Percentiles rank a stretch among this genome's conserved stretches.
Conservation (phyloP, 495 filamentous ascomycete genomes). For the Xylaria sp. region DNA sequence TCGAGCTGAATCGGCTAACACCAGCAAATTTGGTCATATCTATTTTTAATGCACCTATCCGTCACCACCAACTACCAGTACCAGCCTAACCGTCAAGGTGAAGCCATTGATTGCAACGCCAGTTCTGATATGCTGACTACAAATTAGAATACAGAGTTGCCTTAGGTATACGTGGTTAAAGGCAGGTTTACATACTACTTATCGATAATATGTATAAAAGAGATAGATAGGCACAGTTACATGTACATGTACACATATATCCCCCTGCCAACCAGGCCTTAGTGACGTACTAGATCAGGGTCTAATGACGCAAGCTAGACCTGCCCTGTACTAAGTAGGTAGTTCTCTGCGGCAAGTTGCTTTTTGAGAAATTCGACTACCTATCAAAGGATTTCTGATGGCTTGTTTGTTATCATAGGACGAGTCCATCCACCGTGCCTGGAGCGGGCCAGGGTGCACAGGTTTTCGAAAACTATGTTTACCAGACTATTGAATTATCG, state of each 20-base stretch:
- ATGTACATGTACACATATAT: neutral
- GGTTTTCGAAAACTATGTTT: too few species aligned
- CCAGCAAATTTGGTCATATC: neutral
- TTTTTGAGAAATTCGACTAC: neutral
- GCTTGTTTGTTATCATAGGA: too few species aligned
- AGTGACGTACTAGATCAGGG: slow-evolving; percentile 4
- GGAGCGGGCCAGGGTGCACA: too few species aligned
- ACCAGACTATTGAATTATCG: too few species aligned
- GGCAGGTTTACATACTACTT: too few species aligned
- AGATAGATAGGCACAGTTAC: neutral
- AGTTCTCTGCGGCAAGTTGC: neutral
- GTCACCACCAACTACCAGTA: neutral
- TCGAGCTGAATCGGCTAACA: slow-evolving; percentile 21
- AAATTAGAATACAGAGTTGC: neutral
- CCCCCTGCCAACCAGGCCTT: slow-evolving; percentile 12
- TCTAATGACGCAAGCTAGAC: slow-evolving; percentile 5
- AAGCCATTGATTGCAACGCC: neutral
- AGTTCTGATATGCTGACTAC: neutral
- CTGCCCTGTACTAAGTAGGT: too few species aligned
- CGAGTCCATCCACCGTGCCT: neutral
- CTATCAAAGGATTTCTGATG: neutral
- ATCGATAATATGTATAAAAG: neutral
- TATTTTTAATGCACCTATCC: neutral
- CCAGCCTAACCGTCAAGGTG: neutral
- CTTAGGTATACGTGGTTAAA: too few species aligned